phyloP scores from a whole-genome alignment of 2,329 filamentous ascomycete genomes.

The Sphaerulina vaccinii region DNA sequence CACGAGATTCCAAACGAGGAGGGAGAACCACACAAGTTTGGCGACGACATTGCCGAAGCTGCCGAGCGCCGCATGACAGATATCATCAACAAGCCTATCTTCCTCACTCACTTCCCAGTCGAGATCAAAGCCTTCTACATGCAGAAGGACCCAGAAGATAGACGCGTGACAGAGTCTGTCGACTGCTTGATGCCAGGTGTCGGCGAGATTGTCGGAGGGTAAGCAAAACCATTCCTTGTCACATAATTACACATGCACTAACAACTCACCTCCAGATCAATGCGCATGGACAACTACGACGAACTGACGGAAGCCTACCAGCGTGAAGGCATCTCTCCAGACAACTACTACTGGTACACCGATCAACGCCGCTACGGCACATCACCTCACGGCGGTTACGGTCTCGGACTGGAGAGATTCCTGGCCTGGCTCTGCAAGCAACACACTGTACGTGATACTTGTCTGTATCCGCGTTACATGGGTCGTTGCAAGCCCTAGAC shows the following conservation, averaged over 20 bases:
- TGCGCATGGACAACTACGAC: constrained; percentile 91
- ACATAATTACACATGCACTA: neutral
- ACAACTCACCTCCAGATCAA: constrained; percentile 66
- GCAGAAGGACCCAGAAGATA: constrained; percentile 79
- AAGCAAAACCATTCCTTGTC: neutral
- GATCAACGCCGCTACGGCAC: constrained; percentile 77
- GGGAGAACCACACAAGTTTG: constrained; percentile 82
- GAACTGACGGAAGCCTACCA: constrained; percentile 87
- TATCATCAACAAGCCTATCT: constrained; percentile 90
- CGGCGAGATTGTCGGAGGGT: constrained; percentile 74
- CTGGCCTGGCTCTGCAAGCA: constrained; percentile 66
- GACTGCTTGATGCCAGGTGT: constrained; percentile 89
- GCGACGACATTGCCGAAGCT: constrained; percentile 96
- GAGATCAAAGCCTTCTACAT: constrained; percentile 99
- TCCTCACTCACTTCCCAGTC: constrained; percentile 93
- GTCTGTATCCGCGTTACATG: constrained; percentile 78
- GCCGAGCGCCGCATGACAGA: constrained; percentile 97
- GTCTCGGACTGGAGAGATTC: constrained; percentile 83
- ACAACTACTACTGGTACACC: constrained; percentile 96
- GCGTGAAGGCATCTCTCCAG: constrained; percentile 78
- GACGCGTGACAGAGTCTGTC: constrained; percentile 85
- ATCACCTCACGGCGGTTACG: constrained; percentile 89
- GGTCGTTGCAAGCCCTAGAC: constrained; percentile 71
- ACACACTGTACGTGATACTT: constrained; percentile 66
- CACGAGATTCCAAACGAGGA: constrained; percentile 93